Conservation (phyloP, 495 filamentous ascomycete species). For the Aspergillus nidulans region DNA sequence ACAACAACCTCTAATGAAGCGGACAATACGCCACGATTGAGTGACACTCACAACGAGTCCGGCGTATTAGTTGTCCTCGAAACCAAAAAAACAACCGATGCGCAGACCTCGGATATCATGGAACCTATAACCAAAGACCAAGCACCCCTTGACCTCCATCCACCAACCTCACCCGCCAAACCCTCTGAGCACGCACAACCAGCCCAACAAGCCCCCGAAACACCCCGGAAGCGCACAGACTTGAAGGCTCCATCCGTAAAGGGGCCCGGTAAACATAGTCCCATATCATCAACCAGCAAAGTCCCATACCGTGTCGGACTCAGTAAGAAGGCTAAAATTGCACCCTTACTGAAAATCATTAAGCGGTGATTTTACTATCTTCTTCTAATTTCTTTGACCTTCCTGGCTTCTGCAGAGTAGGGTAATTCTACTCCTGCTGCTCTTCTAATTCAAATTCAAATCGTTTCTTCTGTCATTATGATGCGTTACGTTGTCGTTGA, state of each 20-base stretch:
- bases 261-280: slow-evolving; percentile 41
- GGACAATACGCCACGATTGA: background rate
- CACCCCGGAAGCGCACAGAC: slow-evolving; percentile 16
- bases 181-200: background rate
- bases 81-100: background rate
- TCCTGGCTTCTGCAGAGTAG: background rate
- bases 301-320: slow-evolving; percentile 63
- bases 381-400: background rate
- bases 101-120: background rate
- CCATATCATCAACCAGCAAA: slow-evolving; percentile 49
- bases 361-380: slow-evolving; percentile 46
- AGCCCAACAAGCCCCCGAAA: slow-evolving; percentile 15
- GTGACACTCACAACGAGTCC: background rate
- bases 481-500: background rate
- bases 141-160: background rate
- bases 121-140: background rate
- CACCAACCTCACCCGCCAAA: slow-evolving; percentile 4
- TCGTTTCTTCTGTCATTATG: background rate
- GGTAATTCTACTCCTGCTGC: background rate
- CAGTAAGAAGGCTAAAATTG: slow-evolving; percentile 60
- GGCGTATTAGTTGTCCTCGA: background rate
- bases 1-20: background rate
- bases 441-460: background rate
- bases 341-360: slow-evolving; percentile 60
- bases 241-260: slow-evolving; percentile 14